Evolutionary conservation across 1,284 basidiomycete species (phyloP).

Genomic region (Inonotus obliquus): DNA sequence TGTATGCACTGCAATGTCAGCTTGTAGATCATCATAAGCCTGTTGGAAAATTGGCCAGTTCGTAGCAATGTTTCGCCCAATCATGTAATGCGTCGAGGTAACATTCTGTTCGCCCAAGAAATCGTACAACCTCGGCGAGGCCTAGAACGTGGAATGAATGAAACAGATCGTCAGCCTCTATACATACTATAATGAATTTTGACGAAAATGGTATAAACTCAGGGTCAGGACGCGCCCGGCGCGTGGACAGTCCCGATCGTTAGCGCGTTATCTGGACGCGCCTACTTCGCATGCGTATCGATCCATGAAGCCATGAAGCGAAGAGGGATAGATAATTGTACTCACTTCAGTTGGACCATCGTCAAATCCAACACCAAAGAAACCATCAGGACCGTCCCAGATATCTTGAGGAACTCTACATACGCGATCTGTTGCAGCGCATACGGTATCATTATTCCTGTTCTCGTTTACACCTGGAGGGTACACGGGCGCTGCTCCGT

Average conservation of each 20-base stretch:
- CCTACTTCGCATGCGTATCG: not conserved
- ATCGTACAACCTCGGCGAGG: conserved; percentile 39
- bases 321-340: conserved; percentile 10
- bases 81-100: conserved; percentile 77
- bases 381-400: conserved; percentile 65
- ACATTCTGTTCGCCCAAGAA: conserved; percentile 61
- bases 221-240: not conserved
- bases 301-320: not conserved
- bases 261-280: not conserved
- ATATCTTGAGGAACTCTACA: conserved; percentile 57
- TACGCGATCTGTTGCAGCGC: conserved; percentile 57
- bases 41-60: conserved; percentile 50
- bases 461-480: conserved; percentile 49
- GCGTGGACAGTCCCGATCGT: not conserved
- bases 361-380: conserved; percentile 64
- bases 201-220: not conserved
- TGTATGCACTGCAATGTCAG: conserved; percentile 53
- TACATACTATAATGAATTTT: conserved; percentile 22
- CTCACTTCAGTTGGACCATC: conserved; percentile 70
- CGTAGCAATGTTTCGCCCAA: conserved; percentile 65
- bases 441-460: conserved; percentile 40
- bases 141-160: conserved; percentile 16
- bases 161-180: not conserved
- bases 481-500: conserved; percentile 49
- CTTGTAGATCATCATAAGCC: conserved; percentile 44